Conservation (phyloP, 331 rosid species). For the Saraca asoca region DNA sequence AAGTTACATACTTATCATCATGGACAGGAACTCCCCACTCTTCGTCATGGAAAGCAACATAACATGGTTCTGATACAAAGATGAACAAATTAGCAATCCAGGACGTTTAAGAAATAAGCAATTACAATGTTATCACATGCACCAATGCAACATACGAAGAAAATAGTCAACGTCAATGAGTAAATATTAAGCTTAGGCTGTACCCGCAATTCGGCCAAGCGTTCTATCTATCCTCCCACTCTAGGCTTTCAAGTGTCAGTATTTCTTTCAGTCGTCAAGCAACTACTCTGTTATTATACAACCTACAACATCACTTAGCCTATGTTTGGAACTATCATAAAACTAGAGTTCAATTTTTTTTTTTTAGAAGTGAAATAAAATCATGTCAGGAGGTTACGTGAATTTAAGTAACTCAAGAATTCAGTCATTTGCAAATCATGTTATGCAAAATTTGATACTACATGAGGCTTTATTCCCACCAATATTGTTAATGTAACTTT, state of each 20-base stretch:
- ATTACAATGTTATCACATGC: slow-evolving; percentile 1
- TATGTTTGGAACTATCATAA: too few relatives aligned
- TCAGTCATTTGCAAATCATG: too few relatives aligned
- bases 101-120: slow-evolving; percentile 18
- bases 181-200: neutral
- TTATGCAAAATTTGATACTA: too few relatives aligned
- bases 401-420: too few relatives aligned
- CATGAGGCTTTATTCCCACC: too few relatives aligned
- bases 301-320: too few relatives aligned
- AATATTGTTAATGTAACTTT: too few relatives aligned
- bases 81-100: slow-evolving; percentile 36
- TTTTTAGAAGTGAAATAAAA: too few relatives aligned
- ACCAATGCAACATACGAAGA: neutral
- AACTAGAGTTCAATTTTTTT: too few relatives aligned
- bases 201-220: neutral
- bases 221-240: slow-evolving; percentile 28
- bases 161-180: neutral
- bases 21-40: slow-evolving; percentile 83
- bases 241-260: slow-evolving; percentile 24
- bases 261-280: neutral
- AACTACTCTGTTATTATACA: too few relatives aligned
- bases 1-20: slow-evolving; percentile 63
- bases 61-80: slow-evolving; percentile 55
- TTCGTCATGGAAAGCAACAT: slow-evolving; percentile 67
- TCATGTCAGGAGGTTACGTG: too few relatives aligned